These are phyloP conservation scores for Jackrogersella minutella DNA, from an alignment of 495 filamentous ascomycete genomes.

Conservation along the genomic window DNA sequence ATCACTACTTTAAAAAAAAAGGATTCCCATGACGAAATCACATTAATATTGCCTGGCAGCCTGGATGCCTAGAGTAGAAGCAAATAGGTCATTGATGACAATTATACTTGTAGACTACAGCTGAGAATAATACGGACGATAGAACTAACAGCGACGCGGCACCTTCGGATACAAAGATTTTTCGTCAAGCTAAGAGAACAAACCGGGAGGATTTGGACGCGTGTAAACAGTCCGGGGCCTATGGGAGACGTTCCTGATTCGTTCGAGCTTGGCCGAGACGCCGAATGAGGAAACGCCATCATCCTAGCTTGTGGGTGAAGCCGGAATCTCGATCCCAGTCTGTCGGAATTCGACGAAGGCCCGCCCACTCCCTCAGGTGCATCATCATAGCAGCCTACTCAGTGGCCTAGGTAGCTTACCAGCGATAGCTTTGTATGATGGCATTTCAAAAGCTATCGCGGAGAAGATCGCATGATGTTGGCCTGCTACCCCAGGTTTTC, in stretches of 20 bases:
- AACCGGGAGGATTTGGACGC: constrained; percentile 35
- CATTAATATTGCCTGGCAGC: constrained; percentile 28
- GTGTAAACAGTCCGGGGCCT: constrained; percentile 17
- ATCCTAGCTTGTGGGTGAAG: constrained; percentile 31
- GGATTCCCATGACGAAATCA: constrained; percentile 29
- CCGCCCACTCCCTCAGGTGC: constrained; percentile 6
- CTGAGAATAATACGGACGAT: constrained; percentile 19
- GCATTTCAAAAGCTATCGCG: constrained; percentile 26
- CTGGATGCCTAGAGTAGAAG: constrained; percentile 9
- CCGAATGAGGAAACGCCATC: constrained; percentile 28
- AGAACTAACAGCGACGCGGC: constrained; percentile 7
- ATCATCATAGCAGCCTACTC: constrained; percentile 22
- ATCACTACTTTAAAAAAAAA: not conserved
- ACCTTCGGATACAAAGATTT: constrained; percentile 33
- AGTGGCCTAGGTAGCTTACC: not conserved
- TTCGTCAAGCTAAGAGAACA: constrained; percentile 24
- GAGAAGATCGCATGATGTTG: constrained; percentile 21
- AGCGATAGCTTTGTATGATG: not conserved
- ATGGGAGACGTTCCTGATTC: constrained; percentile 16
- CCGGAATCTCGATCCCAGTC: constrained; percentile 39
- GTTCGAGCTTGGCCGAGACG: constrained; percentile 11
- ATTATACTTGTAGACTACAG: constrained; percentile 9
- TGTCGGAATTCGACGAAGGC: constrained; percentile 26
- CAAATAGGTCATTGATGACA: constrained; percentile 3
- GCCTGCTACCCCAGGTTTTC: constrained; percentile 32